Conservation (phyloP, 2,329 filamentous ascomycete genomes). For the Fusarium sp. region DNA sequence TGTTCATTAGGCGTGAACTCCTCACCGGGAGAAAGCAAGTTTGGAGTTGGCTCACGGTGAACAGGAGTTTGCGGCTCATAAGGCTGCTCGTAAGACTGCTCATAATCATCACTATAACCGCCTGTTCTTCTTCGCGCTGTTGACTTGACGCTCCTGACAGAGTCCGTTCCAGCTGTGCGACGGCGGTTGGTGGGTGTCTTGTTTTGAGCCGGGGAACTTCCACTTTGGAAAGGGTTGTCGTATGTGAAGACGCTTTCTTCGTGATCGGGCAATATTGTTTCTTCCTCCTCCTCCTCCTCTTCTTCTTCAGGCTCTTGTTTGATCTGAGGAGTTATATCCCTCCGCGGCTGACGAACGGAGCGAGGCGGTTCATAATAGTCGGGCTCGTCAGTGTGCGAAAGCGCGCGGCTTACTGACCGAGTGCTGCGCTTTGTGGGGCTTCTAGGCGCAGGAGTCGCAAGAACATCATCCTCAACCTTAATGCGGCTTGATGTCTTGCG, state of each 20-base stretch:
- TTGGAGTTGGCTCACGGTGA: conserved; percentile 51
- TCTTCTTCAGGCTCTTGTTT: conserved; percentile 65
- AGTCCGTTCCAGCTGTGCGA: conserved; percentile 60
- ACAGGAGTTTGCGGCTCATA: conserved; percentile 49
- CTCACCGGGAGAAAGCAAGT: conserved; percentile 76
- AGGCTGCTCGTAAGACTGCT: conserved; percentile 53
- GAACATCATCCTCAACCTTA: conserved; percentile 65
- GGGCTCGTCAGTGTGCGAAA: conserved; percentile 63
- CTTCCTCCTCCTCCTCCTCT: conserved; percentile 54
- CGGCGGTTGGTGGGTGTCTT: conserved; percentile 63
- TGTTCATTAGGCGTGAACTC: conserved; percentile 96
- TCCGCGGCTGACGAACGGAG: conserved; percentile 64
- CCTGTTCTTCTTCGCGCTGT: conserved; percentile 60
- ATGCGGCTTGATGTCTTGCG: conserved; percentile 66
- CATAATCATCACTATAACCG: conserved; percentile 42
- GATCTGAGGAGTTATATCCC: conserved; percentile 64
- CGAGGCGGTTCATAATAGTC: conserved; percentile 54
- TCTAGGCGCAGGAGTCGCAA: conserved; percentile 51
- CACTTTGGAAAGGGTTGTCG: conserved; percentile 92
- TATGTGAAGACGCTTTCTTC: conserved; percentile 80
- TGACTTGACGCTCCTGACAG: conserved; percentile 57
- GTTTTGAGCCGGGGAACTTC: conserved; percentile 73
- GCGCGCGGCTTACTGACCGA: conserved; percentile 66
- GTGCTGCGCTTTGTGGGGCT: conserved; percentile 68
- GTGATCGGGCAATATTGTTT: conserved; percentile 46